Evolutionary conservation across 768 basidiomycete species (phyloP), one percentile per base, ranked within the genome.

Genomic region (Hortiboletus flavorubellus): DNA sequence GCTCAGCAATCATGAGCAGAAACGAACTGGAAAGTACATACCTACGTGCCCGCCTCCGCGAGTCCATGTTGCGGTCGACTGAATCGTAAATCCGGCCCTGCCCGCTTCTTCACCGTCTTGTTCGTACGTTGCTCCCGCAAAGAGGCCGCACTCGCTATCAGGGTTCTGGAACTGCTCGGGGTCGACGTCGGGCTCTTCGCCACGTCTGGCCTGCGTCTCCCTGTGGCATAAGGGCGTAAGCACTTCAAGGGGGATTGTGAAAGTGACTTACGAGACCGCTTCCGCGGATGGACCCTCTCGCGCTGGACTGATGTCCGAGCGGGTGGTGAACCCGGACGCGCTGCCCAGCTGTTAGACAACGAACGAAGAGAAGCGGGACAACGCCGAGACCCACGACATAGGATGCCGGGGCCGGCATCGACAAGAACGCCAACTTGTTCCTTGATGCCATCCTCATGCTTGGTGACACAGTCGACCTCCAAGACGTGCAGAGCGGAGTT

Each of bases 361-460:
- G 29, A 46, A 63, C 37, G 56, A 53, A 37, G 12, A 41, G 35
- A 8, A 15, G 34, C 6, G 7, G 9, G 11, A 16, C 44, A 75
- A n/a, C 88, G 56, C 96, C 95, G 33, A 98, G 87, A 87, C 97
- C 97, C 62, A 96, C 97, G 37, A 98, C 97, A 72, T 98, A 98
- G 1, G 93, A 95, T 0, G 96, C 91, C 39, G 95, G 95, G 30
- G 95, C 95, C 3, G 91, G 88, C 89, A 92, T 92, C 3, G 89
- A 90, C 66, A 93, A 65, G 67, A 93, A 93, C 0, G 91, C 91
- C 67, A 93, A 75, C 73, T 92, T 92, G 69, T 92, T 92, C 14
- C 83, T 74, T 66, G 77, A 64, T 29, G 77, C 75, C 78, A 80
- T 79, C n/a, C n/a, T n/a, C n/a, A n/a, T n/a, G 33, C 21, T 64